Conservation (phyloP, 345 rosid species). For the Trapa bicornis region DNA sequence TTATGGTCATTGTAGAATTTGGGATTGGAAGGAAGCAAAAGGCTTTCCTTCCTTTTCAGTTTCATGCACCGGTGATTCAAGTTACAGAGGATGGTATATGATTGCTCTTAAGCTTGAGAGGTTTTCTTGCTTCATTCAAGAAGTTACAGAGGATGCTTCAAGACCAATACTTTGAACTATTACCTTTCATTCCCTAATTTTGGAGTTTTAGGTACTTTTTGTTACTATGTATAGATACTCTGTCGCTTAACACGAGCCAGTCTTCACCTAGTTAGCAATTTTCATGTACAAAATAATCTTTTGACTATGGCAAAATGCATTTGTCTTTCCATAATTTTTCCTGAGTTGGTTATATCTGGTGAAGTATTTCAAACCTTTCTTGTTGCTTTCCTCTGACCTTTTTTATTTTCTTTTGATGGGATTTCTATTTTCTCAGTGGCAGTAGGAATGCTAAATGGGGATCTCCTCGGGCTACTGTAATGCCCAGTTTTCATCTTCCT, state of each 20-base stretch:
- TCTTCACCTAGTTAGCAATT: too few species aligned
- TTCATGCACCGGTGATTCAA: neutral
- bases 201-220: neutral
- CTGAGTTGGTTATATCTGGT: neutral
- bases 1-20: neutral
- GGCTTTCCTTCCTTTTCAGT: neutral
- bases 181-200: neutral
- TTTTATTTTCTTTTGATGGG: neutral
- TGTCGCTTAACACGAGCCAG: too few species aligned
- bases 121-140: neutral
- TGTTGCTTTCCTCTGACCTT: neutral
- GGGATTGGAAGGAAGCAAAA: neutral
- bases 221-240: too few species aligned
- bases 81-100: neutral
- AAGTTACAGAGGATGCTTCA: neutral
- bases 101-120: neutral
- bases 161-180: neutral
- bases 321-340: neutral
- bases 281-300: neutral
- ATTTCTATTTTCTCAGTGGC: neutral
- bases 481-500: constrained; percentile 61
- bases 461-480: constrained; percentile 50
- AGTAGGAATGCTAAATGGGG: constrained; percentile 40
- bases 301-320: neutral
- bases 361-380: neutral